phyloP scores from a whole-genome alignment of 495 filamentous ascomycete species.

The Niebla homalea region DNA sequence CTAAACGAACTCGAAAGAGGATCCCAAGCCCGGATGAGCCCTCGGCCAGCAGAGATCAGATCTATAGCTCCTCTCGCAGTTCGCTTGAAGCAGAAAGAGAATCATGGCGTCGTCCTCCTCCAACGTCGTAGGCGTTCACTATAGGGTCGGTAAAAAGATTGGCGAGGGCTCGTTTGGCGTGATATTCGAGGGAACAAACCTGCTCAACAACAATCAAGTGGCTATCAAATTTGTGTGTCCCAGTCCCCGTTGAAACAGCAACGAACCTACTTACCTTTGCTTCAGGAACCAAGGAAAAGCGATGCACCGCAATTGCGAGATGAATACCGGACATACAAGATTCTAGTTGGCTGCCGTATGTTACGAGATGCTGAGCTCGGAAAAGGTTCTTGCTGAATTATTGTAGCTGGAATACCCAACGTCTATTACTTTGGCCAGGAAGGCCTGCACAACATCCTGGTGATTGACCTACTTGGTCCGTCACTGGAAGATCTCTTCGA shows the following conservation, averaged over 20 bases:
- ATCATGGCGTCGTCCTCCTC: slow-evolving; percentile 86
- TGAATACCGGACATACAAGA: slow-evolving; percentile 99
- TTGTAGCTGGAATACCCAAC: slow-evolving; percentile 89
- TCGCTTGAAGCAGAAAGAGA: neutral
- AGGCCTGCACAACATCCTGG: slow-evolving; percentile 96
- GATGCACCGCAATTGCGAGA: slow-evolving; percentile 96
- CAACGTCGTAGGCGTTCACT: slow-evolving; percentile 98
- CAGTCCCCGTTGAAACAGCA: neutral
- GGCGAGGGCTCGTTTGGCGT: slow-evolving; percentile 98
- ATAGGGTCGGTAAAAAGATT: slow-evolving; percentile 98
- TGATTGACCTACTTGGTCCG: slow-evolving; percentile 93
- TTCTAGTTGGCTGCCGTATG: slow-evolving; percentile 97
- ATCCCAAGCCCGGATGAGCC: too few relatives aligned
- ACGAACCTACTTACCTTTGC: slow-evolving; percentile 9
- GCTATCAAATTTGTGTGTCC: slow-evolving; percentile 95
- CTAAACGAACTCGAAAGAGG: too few relatives aligned
- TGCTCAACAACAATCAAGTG: slow-evolving; percentile 98
- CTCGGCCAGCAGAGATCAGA: too few relatives aligned
- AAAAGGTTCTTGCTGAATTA: slow-evolving; percentile 1
- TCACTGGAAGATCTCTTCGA: slow-evolving; percentile 97
- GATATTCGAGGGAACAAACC: slow-evolving; percentile 96
- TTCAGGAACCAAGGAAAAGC: slow-evolving; percentile 91
- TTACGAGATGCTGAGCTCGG: slow-evolving; percentile 22
- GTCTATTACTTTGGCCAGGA: slow-evolving; percentile 99
- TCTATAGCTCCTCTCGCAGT: neutral